Conservation (phyloP, 2,329 filamentous ascomycete species). For the Pezicula carpinea region DNA sequence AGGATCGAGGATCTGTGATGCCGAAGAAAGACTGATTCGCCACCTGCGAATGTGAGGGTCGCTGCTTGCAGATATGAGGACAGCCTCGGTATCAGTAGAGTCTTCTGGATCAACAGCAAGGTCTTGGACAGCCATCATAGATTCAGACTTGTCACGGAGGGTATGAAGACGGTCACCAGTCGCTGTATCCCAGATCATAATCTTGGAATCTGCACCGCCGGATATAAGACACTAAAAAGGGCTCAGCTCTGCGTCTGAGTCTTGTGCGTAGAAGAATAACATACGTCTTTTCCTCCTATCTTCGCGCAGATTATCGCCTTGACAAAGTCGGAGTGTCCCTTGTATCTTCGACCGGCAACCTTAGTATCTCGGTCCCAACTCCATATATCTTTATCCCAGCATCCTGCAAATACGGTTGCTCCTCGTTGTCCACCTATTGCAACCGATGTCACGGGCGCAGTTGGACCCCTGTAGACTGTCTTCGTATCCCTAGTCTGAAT, state of each 20-base stretch:
- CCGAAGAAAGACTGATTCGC: conserved; percentile 51
- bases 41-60: conserved; percentile 77
- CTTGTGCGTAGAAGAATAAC: conserved; percentile 4
- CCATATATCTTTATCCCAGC: conserved; percentile 92
- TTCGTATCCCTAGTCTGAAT: conserved; percentile 37
- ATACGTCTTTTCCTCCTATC: conserved; percentile 53
- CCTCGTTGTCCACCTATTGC: conserved; percentile 55
- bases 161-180: conserved; percentile 67
- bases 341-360: conserved; percentile 52
- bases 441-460: conserved; percentile 74
- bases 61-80: conserved; percentile 75
- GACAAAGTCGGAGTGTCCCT: conserved; percentile 86
- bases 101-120: conserved; percentile 69
- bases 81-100: conserved; percentile 42
- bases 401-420: conserved; percentile 73
- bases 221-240: conserved; percentile 52
- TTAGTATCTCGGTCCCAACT: conserved; percentile 67
- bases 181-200: conserved; percentile 76
- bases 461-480: conserved; percentile 64
- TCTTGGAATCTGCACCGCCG: conserved; percentile 73
- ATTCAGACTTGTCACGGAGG: conserved; percentile 66
- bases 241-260: background rate
- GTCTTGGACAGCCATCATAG: conserved; percentile 75
- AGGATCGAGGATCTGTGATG: conserved; percentile 48
- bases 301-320: conserved; percentile 67